Base-by-base conservation (phyloP, 441 rosid species). In the Aquilaria agallochum region DNA sequence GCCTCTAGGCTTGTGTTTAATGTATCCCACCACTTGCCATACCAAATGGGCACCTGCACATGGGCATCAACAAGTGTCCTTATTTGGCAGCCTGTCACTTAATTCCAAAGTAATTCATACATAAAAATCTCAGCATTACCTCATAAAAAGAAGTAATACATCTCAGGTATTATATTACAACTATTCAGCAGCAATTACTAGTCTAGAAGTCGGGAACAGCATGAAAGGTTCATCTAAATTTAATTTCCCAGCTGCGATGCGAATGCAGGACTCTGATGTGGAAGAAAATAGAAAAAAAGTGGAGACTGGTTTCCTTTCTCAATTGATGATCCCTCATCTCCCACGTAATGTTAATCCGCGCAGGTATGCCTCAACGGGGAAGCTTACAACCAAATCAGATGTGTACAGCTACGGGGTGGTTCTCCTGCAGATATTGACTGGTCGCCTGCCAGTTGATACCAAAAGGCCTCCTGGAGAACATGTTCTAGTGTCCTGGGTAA, bases 351-450 rank as follows among this genome's bases (percentile, higher is more conserved):
- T 57, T 40, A 57, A 64, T 48, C 49, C 10, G n/a, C 60, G 75
- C 66, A 92, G 98, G 85, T 92, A 85, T 66, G 82, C 84, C 11
- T 85, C 96, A 45, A 90, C 96, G 1, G 98, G 98, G 27, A 90
- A 82, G 75, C 92, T 90, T 40, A 90, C 97, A 10, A 88, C 90
- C 46, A 92, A 92, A 81, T 92, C 98, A 53, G 98, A 90, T 74
- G 89, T 88, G 8, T 92, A 90, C 72, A 90, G 94, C 73, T 92
- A 83, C 30, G 98, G 98, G 0, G 86, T 90, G 11, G 90, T 90
- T 58, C 86, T 92, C 9, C 59, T 92, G 55, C 88, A 92, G 79
- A 85, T 92, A 49, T 66, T 92, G 73, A 92, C 98, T 5, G 98
- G 98, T 45, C 86, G 94, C 3, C 76, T 54, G 46, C 98, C 96